Base-by-base conservation (phyloP, 257 asterid species). In the Solanum habrochaites region DNA sequence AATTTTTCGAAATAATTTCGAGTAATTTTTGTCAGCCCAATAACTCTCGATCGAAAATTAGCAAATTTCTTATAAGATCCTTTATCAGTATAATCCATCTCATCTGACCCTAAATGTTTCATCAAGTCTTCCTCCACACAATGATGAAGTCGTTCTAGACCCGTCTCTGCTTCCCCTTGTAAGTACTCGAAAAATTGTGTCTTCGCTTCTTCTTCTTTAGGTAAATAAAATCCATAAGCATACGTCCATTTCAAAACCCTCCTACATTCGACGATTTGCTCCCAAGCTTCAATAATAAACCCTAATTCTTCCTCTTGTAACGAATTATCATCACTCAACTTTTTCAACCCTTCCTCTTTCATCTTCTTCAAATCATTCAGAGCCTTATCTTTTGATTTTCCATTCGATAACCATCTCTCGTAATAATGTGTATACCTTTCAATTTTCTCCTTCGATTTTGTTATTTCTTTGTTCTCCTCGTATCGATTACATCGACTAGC, bases 201-300 rank as follows among this genome's bases (percentile, higher is more conserved):
- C 52, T 89, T 89, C 21, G 2, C 15, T 8, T 12, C 11, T 10
- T 64, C 83, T 40, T 40, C 47, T 81, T 87, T 66, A 3, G 82
- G 69, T 11, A 91, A 3, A 86, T 89, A 92, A 64, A 86, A 94
- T 6, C 94, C 94, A 29, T 90, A 90, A 0, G 72, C 91, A 6
- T 90, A 93, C 3, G 88, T 71, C 97, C 97, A 94, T 31, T 91
- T 93, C 52, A 94, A 35, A 4, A 92, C 89, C 13, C 94, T 85
- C 87, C 94, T 86, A 47, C 95, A 93, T 67, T 93, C 94, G 11
- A 89, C 90, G 6, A 94, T 90, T 89, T 93, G 96, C 4, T 84
- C 80, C 96, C 93, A 91, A 1, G 95, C 95, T 23, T 89, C 87
- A 2, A 25, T 2, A 29, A 91, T 85, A 21, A 85, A 89, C 64